These are phyloP conservation scores for Bodo saltans DNA, from an alignment of 78 protist species.

Conservation along the genomic window DNA sequence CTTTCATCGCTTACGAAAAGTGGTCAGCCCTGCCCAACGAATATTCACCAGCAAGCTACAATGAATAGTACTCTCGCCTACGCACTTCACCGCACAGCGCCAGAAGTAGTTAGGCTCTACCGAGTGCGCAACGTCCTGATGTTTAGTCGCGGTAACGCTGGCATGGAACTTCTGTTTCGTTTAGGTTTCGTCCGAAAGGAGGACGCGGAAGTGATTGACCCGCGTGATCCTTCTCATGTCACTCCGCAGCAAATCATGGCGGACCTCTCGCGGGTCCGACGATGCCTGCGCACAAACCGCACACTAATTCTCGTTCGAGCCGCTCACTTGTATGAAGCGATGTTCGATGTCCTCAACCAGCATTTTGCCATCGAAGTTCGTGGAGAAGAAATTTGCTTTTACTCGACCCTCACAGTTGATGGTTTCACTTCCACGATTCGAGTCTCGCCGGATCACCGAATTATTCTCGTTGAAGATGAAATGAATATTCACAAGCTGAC, in stretches of 20 bases:
- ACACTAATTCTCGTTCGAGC: slow-evolving; percentile 35
- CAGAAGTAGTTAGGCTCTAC: not conserved
- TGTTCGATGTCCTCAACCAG: slow-evolving; percentile 40
- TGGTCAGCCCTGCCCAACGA: too few species aligned
- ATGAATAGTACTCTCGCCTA: not conserved
- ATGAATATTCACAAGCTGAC: not conserved
- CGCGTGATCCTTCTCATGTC: slow-evolving; percentile 4
- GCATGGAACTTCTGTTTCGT: slow-evolving; percentile 21
- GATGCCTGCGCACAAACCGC: slow-evolving; percentile 19
- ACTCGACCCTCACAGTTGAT: slow-evolving; percentile 26
- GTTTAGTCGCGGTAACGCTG: slow-evolving; percentile 32
- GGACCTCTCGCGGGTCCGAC: slow-evolving; percentile 29
- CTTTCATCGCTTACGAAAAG: too few species aligned
- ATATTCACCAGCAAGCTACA: too few species aligned
- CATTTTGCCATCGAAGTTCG: slow-evolving; percentile 23
- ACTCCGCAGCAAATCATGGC: slow-evolving; percentile 13
- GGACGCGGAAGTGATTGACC: slow-evolving; percentile 6
- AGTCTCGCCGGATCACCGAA: not conserved
- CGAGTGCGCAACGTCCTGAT: slow-evolving; percentile 29
- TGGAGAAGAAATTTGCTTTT: not conserved
- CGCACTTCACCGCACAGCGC: not conserved
- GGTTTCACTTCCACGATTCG: not conserved
- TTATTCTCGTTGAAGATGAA: slow-evolving; percentile 15
- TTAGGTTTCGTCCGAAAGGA: slow-evolving; percentile 29
- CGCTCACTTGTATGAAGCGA: slow-evolving; percentile 28